Evolutionary conservation across 1,284 basidiomycete genomes (phyloP).

Genomic region (Tausonia pullulans): DNA sequence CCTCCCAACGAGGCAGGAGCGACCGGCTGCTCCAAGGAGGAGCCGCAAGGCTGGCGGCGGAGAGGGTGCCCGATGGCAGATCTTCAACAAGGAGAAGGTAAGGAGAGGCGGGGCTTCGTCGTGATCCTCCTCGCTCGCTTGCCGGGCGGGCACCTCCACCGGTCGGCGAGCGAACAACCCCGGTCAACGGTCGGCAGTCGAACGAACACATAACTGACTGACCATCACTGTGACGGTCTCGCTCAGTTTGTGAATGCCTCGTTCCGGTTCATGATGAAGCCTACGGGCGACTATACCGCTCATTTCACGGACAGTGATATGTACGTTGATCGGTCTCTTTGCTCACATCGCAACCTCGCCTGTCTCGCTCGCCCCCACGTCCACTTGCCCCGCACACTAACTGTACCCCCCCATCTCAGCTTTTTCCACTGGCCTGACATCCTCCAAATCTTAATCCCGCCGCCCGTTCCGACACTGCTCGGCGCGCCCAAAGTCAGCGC

Average conservation of each 20-base stretch:
- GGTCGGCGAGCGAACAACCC: too few species aligned
- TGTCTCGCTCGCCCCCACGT: constrained; percentile 8
- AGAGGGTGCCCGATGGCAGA: constrained; percentile 40
- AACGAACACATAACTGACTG: not conserved
- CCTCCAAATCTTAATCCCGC: constrained; percentile 80
- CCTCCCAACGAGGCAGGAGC: constrained; percentile 60
- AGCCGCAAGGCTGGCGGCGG: constrained; percentile 53
- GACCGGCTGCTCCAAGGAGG: constrained; percentile 53
- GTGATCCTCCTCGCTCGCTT: too few species aligned
- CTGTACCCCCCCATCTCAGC: constrained; percentile 36
- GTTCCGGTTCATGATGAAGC: constrained; percentile 87
- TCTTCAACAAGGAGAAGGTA: constrained; percentile 67
- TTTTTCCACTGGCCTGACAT: constrained; percentile 96
- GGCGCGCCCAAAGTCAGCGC: too few species aligned
- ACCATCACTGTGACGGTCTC: not conserved
- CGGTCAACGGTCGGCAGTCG: too few species aligned
- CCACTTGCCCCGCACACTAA: constrained; percentile 13
- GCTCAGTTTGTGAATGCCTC: constrained; percentile 84
- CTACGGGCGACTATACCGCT: constrained; percentile 79
- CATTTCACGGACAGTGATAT: constrained; percentile 93
- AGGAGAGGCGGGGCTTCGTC: too few species aligned
- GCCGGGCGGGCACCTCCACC: too few species aligned
- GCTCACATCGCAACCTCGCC: not conserved
- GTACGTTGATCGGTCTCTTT: constrained; percentile 39
- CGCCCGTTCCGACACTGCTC: not conserved